A percentile compares a stretch with the other conserved stretches of the same genome.
phyloP scores from a whole-genome alignment of 1,284 basidiomycete genomes.

The Thelephora terrestris region DNA sequence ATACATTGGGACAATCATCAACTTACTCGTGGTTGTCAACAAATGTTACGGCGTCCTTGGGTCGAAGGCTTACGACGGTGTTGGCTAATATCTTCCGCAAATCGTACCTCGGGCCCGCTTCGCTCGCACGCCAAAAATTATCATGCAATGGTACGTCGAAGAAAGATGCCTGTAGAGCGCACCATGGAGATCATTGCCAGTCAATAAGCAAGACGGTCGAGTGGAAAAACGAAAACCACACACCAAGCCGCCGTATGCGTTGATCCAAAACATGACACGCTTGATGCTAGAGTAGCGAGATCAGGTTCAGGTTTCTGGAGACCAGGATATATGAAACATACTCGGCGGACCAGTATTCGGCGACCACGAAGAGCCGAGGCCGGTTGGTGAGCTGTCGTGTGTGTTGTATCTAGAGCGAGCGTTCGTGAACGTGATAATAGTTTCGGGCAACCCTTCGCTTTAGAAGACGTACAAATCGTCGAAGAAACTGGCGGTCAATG shows the following conservation, averaged over 20 bases:
- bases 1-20: background rate
- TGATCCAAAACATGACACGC: constrained; percentile 44
- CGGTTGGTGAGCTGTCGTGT: constrained; percentile 34
- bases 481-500: constrained; percentile 56
- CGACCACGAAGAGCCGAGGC: constrained; percentile 55
- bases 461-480: constrained; percentile 45
- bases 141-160: constrained; percentile 74
- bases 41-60: constrained; percentile 70
- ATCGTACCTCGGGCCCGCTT: constrained; percentile 49
- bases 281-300: constrained; percentile 30
- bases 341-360: constrained; percentile 68
- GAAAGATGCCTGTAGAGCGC: constrained; percentile 50
- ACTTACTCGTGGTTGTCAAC: constrained; percentile 78
- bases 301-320: background rate
- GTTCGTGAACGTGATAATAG: constrained; percentile 27
- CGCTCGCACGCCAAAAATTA: constrained; percentile 60
- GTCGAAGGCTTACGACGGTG: constrained; percentile 46
- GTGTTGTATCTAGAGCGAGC: constrained; percentile 36
- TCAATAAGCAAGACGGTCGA: background rate
- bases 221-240: constrained; percentile 4
- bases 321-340: constrained; percentile 23
- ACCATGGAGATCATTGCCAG: background rate
- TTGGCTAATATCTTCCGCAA: constrained; percentile 50
- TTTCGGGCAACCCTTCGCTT: background rate
- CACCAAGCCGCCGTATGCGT: constrained; percentile 53